These are phyloP conservation scores for Globisporangium recalcitrans DNA, from an alignment of 352 stramenopile genomes.

Conservation along the genomic window DNA sequence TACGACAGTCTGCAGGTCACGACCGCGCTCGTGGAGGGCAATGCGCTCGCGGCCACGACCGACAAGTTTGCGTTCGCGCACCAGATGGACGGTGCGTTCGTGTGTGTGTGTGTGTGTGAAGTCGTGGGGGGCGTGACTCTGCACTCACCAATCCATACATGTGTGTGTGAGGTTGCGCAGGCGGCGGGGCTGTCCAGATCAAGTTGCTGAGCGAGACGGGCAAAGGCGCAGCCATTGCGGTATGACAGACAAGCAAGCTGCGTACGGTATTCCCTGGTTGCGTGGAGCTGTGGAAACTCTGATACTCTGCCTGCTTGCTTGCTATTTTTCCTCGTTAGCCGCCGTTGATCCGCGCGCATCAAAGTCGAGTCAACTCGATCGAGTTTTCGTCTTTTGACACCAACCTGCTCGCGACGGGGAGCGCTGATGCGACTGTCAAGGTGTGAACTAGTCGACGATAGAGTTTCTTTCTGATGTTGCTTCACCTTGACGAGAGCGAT, in stretches of 20 bases:
- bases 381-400: conserved; percentile 53
- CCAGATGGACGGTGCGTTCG: conserved; percentile 40
- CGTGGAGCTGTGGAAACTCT: background rate
- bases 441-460: conserved; percentile 8
- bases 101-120: background rate
- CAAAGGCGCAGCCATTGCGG: conserved; percentile 25
- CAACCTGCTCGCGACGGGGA: conserved; percentile 48
- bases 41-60: conserved; percentile 32
- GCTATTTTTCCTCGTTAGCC: conserved; percentile 22
- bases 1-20: conserved; percentile 70
- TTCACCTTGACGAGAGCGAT: too few species aligned
- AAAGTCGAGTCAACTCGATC: conserved; percentile 54
- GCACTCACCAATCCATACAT: background rate
- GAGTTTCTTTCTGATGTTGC: too few species aligned
- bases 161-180: conserved; percentile 9
- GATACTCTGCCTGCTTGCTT: conserved; percentile 1
- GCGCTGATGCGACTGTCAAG: conserved; percentile 49
- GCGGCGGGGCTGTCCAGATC: conserved; percentile 55
- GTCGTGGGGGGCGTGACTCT: too few species aligned
- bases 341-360: conserved; percentile 56
- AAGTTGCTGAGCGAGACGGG: conserved; percentile 43
- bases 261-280: background rate
- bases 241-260: conserved; percentile 8
- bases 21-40: conserved; percentile 36
- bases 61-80: conserved; percentile 60